These are phyloP conservation scores for Leavenworthia alabamica DNA, from an alignment of 345 rosid species.

Conservation along the genomic window DNA sequence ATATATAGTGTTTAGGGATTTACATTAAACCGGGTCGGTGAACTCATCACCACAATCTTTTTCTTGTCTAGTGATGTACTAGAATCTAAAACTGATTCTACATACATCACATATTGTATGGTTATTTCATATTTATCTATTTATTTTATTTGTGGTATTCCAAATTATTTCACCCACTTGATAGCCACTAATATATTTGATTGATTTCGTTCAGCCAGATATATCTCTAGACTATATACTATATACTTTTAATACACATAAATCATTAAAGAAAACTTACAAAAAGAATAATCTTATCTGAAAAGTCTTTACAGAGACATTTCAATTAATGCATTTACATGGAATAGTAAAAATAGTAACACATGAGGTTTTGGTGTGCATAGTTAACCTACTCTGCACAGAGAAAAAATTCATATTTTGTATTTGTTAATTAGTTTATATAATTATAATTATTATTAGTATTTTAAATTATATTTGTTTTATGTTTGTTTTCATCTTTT, in stretches of 20 bases:
- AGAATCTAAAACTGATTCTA: constrained; percentile 25
- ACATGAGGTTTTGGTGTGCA: no score
- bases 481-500: no score
- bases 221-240: background rate
- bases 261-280: background rate
- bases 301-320: background rate
- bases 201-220: background rate
- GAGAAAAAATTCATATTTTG: no score
- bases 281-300: background rate
- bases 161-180: constrained; percentile 17
- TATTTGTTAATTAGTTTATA: no score
- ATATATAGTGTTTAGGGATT: constrained; percentile 18
- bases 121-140: background rate
- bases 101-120: constrained; percentile 21
- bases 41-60: constrained; percentile 29
- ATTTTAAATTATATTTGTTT: no score
- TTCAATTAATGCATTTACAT: background rate
- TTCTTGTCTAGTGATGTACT: constrained; percentile 17
- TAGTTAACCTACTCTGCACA: no score
- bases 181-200: background rate
- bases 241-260: background rate
- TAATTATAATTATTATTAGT: no score
- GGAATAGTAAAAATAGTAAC: background rate
- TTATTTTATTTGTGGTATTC: constrained; percentile 4
- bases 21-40: constrained; percentile 18